These are phyloP conservation scores for Clohesyomyces aquaticus DNA, from an alignment of 495 filamentous ascomycete species.

Conservation along the genomic window DNA sequence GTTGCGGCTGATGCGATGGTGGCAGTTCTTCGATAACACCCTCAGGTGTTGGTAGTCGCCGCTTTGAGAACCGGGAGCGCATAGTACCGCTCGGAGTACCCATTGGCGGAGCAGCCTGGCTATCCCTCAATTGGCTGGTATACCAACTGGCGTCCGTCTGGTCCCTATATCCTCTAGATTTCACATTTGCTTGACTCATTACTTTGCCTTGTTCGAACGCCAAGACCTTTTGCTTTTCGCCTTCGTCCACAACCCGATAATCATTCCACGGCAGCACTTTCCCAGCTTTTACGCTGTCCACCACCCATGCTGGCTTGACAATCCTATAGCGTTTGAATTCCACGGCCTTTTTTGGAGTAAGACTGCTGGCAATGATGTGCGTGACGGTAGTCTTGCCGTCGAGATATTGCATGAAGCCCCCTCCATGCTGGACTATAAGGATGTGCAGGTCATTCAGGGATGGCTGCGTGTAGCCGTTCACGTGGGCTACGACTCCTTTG, in stretches of 20 bases:
- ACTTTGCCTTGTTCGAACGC: slow-evolving; percentile 74
- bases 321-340: slow-evolving; percentile 87
- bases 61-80: slow-evolving; percentile 25
- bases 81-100: slow-evolving; percentile 28
- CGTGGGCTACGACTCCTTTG: slow-evolving; percentile 82
- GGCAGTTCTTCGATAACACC: slow-evolving; percentile 35
- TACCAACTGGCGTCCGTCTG: slow-evolving; percentile 82
- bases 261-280: slow-evolving; percentile 80
- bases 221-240: slow-evolving; percentile 72
- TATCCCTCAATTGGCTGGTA: slow-evolving; percentile 64
- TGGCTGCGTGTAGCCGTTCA: slow-evolving; percentile 93
- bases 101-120: slow-evolving; percentile 27
- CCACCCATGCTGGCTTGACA: slow-evolving; percentile 95
- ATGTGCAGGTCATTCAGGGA: slow-evolving; percentile 83
- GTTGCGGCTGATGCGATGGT: slow-evolving; percentile 34
- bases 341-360: slow-evolving; percentile 88
- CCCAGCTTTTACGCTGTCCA: slow-evolving; percentile 82
- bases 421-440: slow-evolving; percentile 86
- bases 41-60: slow-evolving; percentile 33
- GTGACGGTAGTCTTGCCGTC: slow-evolving; percentile 91
- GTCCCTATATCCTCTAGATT: slow-evolving; percentile 65
- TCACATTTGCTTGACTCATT: slow-evolving; percentile 65
- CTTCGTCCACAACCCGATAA: slow-evolving; percentile 81
- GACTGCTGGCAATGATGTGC: slow-evolving; percentile 87
- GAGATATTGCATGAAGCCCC: slow-evolving; percentile 92